Evolutionary conservation across 2,329 filamentous ascomycete species (phyloP), one percentile per base, ranked within the genome.

Genomic region (Trichoderma simmonsii): DNA sequence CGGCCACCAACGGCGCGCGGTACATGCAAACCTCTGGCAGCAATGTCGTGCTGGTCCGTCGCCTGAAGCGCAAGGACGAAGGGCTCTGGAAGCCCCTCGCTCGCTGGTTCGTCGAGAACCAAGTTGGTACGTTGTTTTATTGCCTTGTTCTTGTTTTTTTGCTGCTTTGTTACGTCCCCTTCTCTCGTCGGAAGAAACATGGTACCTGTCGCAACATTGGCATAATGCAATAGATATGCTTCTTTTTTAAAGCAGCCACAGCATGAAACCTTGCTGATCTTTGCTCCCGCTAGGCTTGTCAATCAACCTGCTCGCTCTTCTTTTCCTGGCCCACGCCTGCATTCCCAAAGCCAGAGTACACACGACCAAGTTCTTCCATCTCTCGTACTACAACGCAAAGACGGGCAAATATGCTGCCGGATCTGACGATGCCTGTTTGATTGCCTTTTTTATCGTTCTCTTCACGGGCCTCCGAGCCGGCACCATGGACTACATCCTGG

Each of bases 391-490:
- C 82, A 93, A 95, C 79, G 83, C 89, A 0, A 79, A 84, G 8
- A 89, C 90, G 1, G 90, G 89, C 59, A 83, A 88, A 73, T 98
- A 97, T 81, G 89, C 88, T 61, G 88, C 92, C 75, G 95, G 96
- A 73, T 87, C 86, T 80, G 91, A 97, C 78, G 96, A 99, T 82
- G 84, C 89, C 74, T 92, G 91, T 80, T 89, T 95, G 78, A 90
- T 98, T 61, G 80, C 88, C 12, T 92, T 92, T 79, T 95, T 91
- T 85, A 89, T 97, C 76, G 86, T 97, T 70, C 87, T 94, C 70
- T 95, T 98, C 80, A 98, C 94, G 3, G 95, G 93, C 26, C 86
- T 98, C 66, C 91, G 96, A 72, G 95, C 94, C 51, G 90, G 89
- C 67, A 86, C 89, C 71, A 97, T 98, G 89, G 95, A 98, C 80